phyloP scores from a whole-genome alignment of 768 basidiomycete genomes.

The Tulasnella sp. region DNA sequence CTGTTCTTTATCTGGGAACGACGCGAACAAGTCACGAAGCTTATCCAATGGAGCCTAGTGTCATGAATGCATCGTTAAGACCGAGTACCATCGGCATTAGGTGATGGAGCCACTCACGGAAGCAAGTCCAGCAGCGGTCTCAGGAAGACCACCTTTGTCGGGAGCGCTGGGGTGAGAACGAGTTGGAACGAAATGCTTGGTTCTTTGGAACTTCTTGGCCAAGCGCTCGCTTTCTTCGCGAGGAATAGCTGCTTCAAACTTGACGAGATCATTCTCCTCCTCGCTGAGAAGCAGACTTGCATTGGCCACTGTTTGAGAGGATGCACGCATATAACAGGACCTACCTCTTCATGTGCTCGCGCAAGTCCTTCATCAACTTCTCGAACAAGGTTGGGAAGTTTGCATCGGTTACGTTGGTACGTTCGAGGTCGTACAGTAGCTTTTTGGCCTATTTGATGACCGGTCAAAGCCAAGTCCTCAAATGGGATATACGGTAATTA shows the following conservation, averaged over 20 bases:
- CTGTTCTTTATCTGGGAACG: conserved; percentile 43
- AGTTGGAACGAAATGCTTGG: conserved; percentile 63
- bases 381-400: conserved; percentile 39
- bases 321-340: too few species aligned
- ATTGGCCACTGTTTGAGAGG: background rate
- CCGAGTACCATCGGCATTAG: background rate
- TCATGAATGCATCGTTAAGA: background rate
- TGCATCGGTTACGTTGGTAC: conserved; percentile 37
- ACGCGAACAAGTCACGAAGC: conserved; percentile 53
- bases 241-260: conserved; percentile 40
- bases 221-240: conserved; percentile 46
- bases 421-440: conserved; percentile 48
- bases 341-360: conserved; percentile 43
- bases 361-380: conserved; percentile 24
- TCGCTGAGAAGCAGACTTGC: conserved; percentile 40
- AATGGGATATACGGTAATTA: conserved; percentile 2
- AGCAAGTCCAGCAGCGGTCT: conserved; percentile 56
- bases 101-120: conserved; percentile 30
- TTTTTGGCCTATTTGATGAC: conserved; percentile 40
- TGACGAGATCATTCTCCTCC: conserved; percentile 55
- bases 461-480: background rate
- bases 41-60: conserved; percentile 54
- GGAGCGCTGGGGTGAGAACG: conserved; percentile 53
- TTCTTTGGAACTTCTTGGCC: conserved; percentile 49
- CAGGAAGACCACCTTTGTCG: conserved; percentile 58